Percentiles rank a stretch among this genome's conserved stretches.
phyloP scores from a whole-genome alignment of 2,329 filamentous ascomycete species.

The Fusarium decemcellulare region DNA sequence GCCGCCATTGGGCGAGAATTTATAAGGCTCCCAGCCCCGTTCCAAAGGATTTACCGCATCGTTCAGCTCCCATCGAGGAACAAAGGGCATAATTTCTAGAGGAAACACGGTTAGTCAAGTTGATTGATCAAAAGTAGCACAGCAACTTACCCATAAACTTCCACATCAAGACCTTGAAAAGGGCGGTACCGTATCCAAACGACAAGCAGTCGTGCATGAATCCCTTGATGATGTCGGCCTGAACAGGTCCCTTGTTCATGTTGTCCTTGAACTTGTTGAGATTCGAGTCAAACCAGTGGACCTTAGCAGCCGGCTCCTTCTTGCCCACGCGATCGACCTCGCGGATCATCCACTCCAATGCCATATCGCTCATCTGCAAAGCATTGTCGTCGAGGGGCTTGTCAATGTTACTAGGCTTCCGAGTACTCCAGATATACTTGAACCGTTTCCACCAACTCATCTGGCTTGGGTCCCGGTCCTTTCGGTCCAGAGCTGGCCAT shows the following conservation, averaged over 20 bases:
- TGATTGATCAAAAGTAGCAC: neutral
- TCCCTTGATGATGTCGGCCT: constrained; percentile 48
- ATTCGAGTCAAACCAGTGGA: constrained; percentile 53
- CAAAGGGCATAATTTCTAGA: neutral
- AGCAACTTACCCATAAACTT: constrained; percentile 57
- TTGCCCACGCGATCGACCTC: constrained; percentile 59
- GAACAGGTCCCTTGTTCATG: constrained; percentile 26
- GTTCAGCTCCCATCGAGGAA: constrained; percentile 1
- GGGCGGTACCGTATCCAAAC: constrained; percentile 54
- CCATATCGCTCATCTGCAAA: constrained; percentile 64
- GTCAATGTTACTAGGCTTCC: constrained; percentile 49
- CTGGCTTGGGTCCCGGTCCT: constrained; percentile 35
- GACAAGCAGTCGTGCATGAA: constrained; percentile 57
- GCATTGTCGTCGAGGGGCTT: constrained; percentile 50
- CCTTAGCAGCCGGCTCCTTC: constrained; percentile 45
- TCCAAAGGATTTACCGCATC: neutral
- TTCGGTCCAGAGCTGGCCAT: constrained; percentile 54
- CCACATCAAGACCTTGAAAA: constrained; percentile 58
- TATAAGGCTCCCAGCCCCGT: neutral
- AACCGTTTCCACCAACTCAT: constrained; percentile 52
- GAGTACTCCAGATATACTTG: constrained; percentile 53
- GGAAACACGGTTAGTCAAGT: neutral
- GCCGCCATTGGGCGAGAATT: neutral
- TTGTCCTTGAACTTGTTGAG: constrained; percentile 53
- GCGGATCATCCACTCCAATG: constrained; percentile 67